Evolutionary conservation across 2,329 filamentous ascomycete species (phyloP).

Genomic region (Tolypocladium nubicola): DNA sequence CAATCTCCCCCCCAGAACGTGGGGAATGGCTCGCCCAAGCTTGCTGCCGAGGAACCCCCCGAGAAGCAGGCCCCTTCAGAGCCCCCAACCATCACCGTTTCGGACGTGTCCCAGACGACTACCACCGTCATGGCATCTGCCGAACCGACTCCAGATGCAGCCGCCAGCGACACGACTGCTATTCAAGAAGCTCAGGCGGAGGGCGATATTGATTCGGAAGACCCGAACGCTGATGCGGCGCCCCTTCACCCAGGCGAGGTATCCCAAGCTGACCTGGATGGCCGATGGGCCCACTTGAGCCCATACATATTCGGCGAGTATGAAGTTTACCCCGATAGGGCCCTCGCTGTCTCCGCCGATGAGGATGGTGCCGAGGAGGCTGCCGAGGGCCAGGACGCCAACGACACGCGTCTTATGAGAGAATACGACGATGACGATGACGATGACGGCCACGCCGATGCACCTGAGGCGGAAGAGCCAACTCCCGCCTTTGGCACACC

Average conservation of each 20-base stretch:
- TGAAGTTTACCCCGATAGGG: slow-evolving; percentile 20
- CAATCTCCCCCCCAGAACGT: background rate
- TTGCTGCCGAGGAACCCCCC: no score
- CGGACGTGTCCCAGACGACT: background rate
- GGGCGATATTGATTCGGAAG: background rate
- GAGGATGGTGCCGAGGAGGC: slow-evolving; percentile 4
- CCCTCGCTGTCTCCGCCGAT: background rate
- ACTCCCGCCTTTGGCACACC: slow-evolving; percentile 28
- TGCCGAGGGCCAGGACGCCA: slow-evolving; percentile 2
- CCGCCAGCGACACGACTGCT: background rate
- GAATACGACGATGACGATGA: slow-evolving; percentile 10
- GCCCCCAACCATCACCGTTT: background rate
- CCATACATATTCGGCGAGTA: slow-evolving; percentile 29
- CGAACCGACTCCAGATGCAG: background rate
- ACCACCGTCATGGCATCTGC: no score
- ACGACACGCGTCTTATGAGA: slow-evolving; percentile 18
- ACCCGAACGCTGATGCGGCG: background rate
- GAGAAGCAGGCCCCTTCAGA: background rate
- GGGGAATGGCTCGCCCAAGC: background rate
- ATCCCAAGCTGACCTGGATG: slow-evolving; percentile 18
- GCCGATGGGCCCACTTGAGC: slow-evolving; percentile 27
- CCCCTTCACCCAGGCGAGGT: slow-evolving; percentile 6
- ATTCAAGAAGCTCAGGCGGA: no score
- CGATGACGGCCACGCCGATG: slow-evolving; percentile 22
- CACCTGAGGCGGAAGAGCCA: slow-evolving; percentile 19